Base-by-base conservation (phyloP, 2,329 filamentous ascomycete genomes). In the Epichloe sibirici region DNA sequence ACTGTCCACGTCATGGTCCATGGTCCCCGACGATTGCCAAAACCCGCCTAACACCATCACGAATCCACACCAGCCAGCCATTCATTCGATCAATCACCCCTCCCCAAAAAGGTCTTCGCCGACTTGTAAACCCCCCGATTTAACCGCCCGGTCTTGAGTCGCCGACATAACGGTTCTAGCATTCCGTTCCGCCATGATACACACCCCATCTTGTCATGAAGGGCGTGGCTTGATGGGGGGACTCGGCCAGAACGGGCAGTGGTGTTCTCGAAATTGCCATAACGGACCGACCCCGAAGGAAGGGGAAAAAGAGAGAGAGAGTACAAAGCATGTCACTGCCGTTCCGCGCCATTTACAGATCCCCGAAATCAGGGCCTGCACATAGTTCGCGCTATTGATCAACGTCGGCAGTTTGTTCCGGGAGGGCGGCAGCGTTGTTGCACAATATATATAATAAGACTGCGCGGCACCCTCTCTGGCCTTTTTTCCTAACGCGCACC, bases 1-100 rank as follows among this genome's bases (percentile, higher is more conserved):
- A 4, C 23, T n/a, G 43, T 12, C 49, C 53, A 49, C 53, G 49
- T 17, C 53, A 51, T 54, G 17, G 48, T 40, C 45, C 53, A 51
- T 54, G 17, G 48, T 40, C 45, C 34, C 45, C 53, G 39, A 43
- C 2, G n/a, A 54, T 51, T 44, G 48, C 23, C 28, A 51, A 51
- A 21, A 8, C 13, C n/a, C 48, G 23, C 23, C 23, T 25, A 4
- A n/a, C 5, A 45, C 37, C 34, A 38, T 42, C 37, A 46, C 48
- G 17, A 39, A 39, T 39, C 48, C 45, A 48, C 38, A n/a, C 45
- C 42, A 40, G 37, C 35, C 17, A 21, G 17, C 17, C 17, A 21
- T 21, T 21, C 17, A 31, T 21, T 23, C 31, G 8, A 21, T 11
- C 17, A 21, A 21, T 17, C 5, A 5, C n/a, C n/a, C 15, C n/a